phyloP scores from a whole-genome alignment of 306 rosid genomes.

The Lathyrus tuberosus region DNA sequence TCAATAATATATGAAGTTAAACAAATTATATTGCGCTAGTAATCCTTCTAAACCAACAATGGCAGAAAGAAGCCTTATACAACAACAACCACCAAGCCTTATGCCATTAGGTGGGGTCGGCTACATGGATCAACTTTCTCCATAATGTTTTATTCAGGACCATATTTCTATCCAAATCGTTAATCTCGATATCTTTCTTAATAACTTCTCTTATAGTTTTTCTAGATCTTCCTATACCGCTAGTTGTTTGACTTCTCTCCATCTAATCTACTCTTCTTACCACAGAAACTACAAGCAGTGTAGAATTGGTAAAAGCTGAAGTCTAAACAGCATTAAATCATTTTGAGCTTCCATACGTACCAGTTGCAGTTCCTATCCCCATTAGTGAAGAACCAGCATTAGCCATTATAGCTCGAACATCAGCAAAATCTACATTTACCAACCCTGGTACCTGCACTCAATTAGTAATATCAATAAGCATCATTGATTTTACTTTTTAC shows the following conservation, averaged over 20 bases:
- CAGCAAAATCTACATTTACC: slow-evolving; percentile 95
- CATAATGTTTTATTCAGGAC: too few relatives aligned
- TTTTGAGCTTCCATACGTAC: slow-evolving; percentile 39
- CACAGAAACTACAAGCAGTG: too few relatives aligned
- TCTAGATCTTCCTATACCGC: too few relatives aligned
- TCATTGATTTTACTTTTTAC: slow-evolving; percentile 1
- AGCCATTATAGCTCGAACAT: slow-evolving; percentile 95
- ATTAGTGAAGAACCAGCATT: slow-evolving; percentile 92
- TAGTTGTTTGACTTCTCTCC: too few relatives aligned
- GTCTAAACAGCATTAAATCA: neutral
- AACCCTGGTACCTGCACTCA: slow-evolving; percentile 85
- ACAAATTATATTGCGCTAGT: neutral
- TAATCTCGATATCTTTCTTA: too few relatives aligned
- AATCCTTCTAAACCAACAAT: neutral
- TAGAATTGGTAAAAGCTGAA: neutral
- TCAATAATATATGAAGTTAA: slow-evolving; percentile 7
- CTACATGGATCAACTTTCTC: too few relatives aligned
- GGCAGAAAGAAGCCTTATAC: neutral
- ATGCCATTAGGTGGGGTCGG: too few relatives aligned
- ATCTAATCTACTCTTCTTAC: too few relatives aligned
- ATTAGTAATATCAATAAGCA: slow-evolving; percentile 32
- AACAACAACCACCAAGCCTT: neutral
- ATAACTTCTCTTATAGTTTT: too few relatives aligned
- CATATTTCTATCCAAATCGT: too few relatives aligned
- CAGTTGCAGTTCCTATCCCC: slow-evolving; percentile 97